A percentile compares a stretch with the other conserved stretches of the same genome.
Conservation (phyloP, 306 rosid genomes). For the Cyamopsis tetragonoloba region DNA sequence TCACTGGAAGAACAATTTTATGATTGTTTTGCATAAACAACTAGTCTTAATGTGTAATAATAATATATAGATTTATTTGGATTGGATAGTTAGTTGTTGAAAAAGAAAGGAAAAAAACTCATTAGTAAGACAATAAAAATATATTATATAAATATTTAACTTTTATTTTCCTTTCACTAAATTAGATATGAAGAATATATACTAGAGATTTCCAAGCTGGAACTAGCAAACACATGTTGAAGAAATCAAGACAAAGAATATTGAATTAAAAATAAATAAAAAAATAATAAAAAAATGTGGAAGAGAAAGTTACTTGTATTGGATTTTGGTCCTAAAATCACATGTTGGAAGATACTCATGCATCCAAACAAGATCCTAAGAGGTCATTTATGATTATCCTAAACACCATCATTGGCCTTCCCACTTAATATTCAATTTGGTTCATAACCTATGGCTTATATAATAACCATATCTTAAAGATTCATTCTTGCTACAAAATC, state of each 20-base stretch:
- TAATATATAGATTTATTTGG: too few relatives aligned
- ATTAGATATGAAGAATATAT: conserved; percentile 11
- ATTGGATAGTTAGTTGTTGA: background rate
- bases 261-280: too few relatives aligned
- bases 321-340: conserved; percentile 22
- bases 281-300: background rate
- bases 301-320: conserved; percentile 21
- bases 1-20: background rate
- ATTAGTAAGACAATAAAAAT: background rate
- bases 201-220: conserved; percentile 1
- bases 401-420: conserved; percentile 39
- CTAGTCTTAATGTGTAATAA: background rate
- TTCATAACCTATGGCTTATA: conserved; percentile 28
- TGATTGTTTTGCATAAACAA: background rate
- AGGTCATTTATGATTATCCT: conserved; percentile 37
- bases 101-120: background rate
- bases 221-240: conserved; percentile 16
- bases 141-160: too few relatives aligned
- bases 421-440: conserved; percentile 26
- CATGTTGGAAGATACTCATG: conserved; percentile 41
- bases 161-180: background rate
- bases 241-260: conserved; percentile 12
- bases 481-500: conserved; percentile 31
- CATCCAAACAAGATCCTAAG: conserved; percentile 38
- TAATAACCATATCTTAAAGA: conserved; percentile 32